These are phyloP conservation scores for Ocimum tenuiflorum DNA, from an alignment of 257 asterid species.

Conservation along the genomic window DNA sequence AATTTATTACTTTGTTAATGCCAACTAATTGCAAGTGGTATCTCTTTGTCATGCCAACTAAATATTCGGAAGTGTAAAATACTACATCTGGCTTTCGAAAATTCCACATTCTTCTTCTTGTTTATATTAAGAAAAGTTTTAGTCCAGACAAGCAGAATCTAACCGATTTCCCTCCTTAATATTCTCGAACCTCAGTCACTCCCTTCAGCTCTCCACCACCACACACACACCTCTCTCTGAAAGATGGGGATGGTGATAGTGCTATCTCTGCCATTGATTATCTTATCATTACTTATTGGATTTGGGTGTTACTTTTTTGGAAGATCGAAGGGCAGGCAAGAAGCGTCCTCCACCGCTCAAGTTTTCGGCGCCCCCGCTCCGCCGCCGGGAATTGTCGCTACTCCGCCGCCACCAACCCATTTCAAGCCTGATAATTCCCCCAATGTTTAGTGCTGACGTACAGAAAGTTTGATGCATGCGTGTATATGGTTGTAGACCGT, in stretches of 20 bases:
- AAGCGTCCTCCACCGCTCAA: constrained; percentile 56
- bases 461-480: neutral
- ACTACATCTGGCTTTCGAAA: neutral
- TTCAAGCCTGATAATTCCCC: constrained; percentile 36
- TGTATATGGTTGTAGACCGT: too few species aligned
- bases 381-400: constrained; percentile 41
- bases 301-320: constrained; percentile 81
- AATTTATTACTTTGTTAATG: too few species aligned
- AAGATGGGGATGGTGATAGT: constrained; percentile 86
- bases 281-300: constrained; percentile 61
- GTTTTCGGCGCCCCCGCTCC: constrained; percentile 70
- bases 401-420: constrained; percentile 26
- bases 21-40: too few species aligned
- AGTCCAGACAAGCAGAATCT: constrained; percentile 13
- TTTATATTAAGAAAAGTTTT: neutral
- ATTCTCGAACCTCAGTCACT: neutral
- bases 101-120: constrained; percentile 11
- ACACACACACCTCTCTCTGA: neutral
- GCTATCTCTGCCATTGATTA: constrained; percentile 64
- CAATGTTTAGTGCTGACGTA: constrained; percentile 27
- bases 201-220: neutral
- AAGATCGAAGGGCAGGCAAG: constrained; percentile 73
- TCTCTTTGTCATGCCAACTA: too few species aligned
- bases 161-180: neutral
- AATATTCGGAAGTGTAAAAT: too few species aligned